phyloP scores from a whole-genome alignment of 805 yeast genomes.

The Kuraishia molischiana region DNA sequence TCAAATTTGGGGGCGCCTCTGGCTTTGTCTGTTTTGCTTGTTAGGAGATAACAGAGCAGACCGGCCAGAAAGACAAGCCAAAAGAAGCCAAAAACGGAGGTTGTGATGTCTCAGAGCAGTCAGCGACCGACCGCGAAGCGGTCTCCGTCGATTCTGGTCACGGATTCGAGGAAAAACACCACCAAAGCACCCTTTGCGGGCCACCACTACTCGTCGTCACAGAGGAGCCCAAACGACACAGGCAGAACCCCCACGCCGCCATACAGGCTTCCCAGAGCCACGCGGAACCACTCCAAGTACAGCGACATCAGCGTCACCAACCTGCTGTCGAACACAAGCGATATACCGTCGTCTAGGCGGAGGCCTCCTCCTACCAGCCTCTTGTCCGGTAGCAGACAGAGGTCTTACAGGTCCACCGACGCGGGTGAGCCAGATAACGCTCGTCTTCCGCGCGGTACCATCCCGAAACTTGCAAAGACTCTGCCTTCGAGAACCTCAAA shows the following conservation, averaged over 20 bases:
- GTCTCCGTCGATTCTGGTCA: conserved; percentile 89
- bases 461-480: conserved; percentile 42
- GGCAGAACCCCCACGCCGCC: not conserved
- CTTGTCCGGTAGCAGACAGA: conserved; percentile 11
- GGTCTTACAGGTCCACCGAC: not conserved
- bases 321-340: conserved; percentile 68
- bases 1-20: too few relatives aligned
- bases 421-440: conserved; percentile 3
- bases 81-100: too few relatives aligned
- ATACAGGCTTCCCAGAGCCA: conserved; percentile 3
- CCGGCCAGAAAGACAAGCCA: too few relatives aligned
- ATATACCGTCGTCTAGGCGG: conserved; percentile 75
- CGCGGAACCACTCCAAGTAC: conserved; percentile 28
- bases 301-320: conserved; percentile 77
- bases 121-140: conserved; percentile 62
- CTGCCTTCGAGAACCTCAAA: conserved; percentile 74
- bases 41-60: too few relatives aligned
- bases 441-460: conserved; percentile 13
- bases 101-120: not conserved
- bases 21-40: too few relatives aligned
- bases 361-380: conserved; percentile 25
- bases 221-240: conserved; percentile 4
- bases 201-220: conserved; percentile 28
- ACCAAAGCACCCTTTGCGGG: conserved; percentile 76
- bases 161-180: conserved; percentile 64